Percentiles rank a stretch among this genome's conserved stretches.
Evolutionary conservation across 164 flowering plant genomes (phyloP).

Genomic region (Magnolia sinica): DNA sequence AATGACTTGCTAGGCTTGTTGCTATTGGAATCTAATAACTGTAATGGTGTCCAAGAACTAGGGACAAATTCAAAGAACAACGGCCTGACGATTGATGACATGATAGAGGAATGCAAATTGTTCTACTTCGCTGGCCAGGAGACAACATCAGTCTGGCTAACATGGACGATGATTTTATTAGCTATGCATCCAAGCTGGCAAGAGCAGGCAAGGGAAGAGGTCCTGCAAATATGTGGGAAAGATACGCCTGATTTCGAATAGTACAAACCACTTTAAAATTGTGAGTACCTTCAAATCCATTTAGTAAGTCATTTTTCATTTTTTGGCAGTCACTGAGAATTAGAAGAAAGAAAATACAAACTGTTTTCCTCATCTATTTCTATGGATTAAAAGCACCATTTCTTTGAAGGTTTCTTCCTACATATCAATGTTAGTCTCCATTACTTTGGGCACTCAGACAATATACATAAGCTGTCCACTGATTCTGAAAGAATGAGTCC

Average conservation of each 20-base stretch:
- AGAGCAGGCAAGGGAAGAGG: slow-evolving; percentile 14
- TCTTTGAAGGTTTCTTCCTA: background rate
- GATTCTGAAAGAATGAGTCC: background rate
- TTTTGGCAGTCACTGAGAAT: background rate
- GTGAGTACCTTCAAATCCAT: slow-evolving; percentile 7
- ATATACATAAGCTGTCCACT: too few relatives aligned
- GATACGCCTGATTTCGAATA: slow-evolving; percentile 12
- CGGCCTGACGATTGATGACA: slow-evolving; percentile 32
- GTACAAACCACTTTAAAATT: slow-evolving; percentile 9
- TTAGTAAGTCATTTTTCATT: background rate
- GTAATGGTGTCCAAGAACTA: background rate
- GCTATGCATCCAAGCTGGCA: slow-evolving; percentile 17
- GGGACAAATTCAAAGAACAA: background rate
- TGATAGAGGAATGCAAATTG: slow-evolving; percentile 39
- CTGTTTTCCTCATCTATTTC: background rate
- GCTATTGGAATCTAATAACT: slow-evolving; percentile 7
- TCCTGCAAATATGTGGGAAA: slow-evolving; percentile 13
- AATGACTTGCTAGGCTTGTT: slow-evolving; percentile 9
- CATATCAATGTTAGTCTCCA: background rate
- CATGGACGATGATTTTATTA: slow-evolving; percentile 14
- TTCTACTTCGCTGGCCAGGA: slow-evolving; percentile 19
- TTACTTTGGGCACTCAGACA: background rate
- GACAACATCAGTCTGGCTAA: slow-evolving; percentile 13
- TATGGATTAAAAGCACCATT: background rate
- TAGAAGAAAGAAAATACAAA: background rate